Evolutionary conservation across 768 basidiomycete species (phyloP).

Genomic region (Mycena olivaceomarginata): DNA sequence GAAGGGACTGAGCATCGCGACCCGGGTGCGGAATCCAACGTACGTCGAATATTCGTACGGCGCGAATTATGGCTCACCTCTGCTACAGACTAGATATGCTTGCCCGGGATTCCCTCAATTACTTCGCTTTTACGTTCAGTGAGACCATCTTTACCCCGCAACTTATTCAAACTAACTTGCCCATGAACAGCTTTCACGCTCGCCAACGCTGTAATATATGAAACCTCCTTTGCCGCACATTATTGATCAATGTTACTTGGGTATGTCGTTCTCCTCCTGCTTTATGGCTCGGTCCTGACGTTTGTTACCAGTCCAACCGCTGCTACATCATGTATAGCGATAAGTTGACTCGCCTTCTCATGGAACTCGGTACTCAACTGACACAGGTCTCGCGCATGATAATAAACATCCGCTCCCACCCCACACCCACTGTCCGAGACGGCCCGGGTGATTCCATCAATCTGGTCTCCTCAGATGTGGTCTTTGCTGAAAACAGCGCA

Average conservation of each 20-base stretch:
- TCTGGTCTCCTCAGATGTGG: constrained; percentile 18
- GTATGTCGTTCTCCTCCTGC: not conserved
- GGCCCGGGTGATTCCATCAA: constrained; percentile 15
- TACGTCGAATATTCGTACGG: not conserved
- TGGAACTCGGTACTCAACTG: too few species aligned
- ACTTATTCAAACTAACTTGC: not conserved
- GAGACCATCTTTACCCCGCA: not conserved
- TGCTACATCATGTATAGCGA: constrained; percentile 39
- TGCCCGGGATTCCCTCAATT: constrained; percentile 43
- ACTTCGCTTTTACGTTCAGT: constrained; percentile 42
- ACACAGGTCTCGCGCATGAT: constrained; percentile 39
- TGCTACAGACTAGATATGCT: constrained; percentile 37
- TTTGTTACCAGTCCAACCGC: constrained; percentile 28
- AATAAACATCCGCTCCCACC: constrained; percentile 39
- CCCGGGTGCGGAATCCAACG: constrained; percentile 36
- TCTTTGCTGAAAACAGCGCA: constrained; percentile 27
- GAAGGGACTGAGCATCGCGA: constrained; percentile 27
- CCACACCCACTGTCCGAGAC: not conserved
- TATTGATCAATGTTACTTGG: constrained; percentile 34
- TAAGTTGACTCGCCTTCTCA: not conserved
- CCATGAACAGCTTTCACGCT: constrained; percentile 36
- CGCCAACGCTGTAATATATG: constrained; percentile 35
- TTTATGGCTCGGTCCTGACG: not conserved
- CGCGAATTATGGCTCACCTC: not conserved
- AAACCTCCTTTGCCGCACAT: constrained; percentile 15